Evolutionary conservation across 768 basidiomycete species (phyloP), one percentile per base, ranked within the genome.

Genomic region (Lactarius deliciosus): DNA sequence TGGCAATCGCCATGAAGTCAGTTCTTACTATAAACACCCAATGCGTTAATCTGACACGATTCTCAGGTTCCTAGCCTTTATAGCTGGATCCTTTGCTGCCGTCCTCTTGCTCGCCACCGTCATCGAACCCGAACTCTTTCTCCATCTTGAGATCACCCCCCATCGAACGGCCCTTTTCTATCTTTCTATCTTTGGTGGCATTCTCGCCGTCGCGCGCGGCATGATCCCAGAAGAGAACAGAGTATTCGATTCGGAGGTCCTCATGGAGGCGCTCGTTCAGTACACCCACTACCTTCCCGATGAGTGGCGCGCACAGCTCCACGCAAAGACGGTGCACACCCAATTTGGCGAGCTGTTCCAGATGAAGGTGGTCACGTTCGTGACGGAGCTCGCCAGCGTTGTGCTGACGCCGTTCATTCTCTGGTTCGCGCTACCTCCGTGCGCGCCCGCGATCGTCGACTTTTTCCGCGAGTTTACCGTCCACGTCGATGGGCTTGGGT

Each of bases 401-500:
- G 81, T 98, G 59, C 80, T 96, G 50, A 99, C 96, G 2, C 97
- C 97, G 0, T 92, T 97, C 73, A 87, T 99, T 45, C 82, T 99
- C 10, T 94, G 93, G 89, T 90, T 90, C 77, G 93, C 96, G 5
- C 83, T 99, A 3, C 96, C 97, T 0, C 80, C 80, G 1, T 97
- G 94, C 74, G 92, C 96, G 1, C 90, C 92, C 10, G 89, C 89
- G 0, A 91, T 98, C 70, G 85, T 99, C 68, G 97, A 99, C 75
- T 98, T 99, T 75, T 98, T 99, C 85, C 87, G 96, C 38, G 96
- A 98, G 76, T 99, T 98, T 74, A 91, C 94, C 0, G 90, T 99
- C 1, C 96, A 98, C 76, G 90, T 99, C 25, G 96, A 98, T 66
- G 94, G 96, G 0, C 83, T 97, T 2, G 97, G 97, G 5, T 96